These are phyloP conservation scores for Sporothrix variecibatus DNA, from an alignment of 2,329 filamentous ascomycete genomes.

Conservation along the genomic window DNA sequence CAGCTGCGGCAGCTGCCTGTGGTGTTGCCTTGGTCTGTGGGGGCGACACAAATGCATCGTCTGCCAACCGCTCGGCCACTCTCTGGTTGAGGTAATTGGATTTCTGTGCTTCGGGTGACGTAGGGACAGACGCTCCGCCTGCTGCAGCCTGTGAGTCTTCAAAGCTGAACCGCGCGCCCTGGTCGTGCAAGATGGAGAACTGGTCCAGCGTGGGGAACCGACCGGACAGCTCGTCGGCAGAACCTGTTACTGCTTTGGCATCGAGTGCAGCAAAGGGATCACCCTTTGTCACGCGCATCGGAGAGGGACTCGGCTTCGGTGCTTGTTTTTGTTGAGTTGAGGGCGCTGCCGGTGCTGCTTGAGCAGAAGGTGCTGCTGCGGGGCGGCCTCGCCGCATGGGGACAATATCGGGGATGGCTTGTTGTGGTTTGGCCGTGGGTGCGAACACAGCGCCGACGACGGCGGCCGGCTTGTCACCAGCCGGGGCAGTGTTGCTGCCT, in stretches of 20 bases:
- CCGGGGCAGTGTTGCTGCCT: slow-evolving; percentile 52
- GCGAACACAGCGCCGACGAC: slow-evolving; percentile 80
- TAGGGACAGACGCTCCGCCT: neutral
- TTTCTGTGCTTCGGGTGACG: slow-evolving; percentile 45
- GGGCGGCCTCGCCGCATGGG: slow-evolving; percentile 91
- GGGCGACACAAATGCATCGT: slow-evolving; percentile 71
- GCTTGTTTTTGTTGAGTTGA: slow-evolving; percentile 45
- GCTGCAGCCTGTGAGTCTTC: slow-evolving; percentile 53
- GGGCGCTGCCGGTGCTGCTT: slow-evolving; percentile 30
- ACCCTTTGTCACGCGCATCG: slow-evolving; percentile 66
- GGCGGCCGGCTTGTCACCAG: slow-evolving; percentile 58
- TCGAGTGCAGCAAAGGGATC: slow-evolving; percentile 94
- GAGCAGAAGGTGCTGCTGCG: slow-evolving; percentile 42
- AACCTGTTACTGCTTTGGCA: slow-evolving; percentile 53
- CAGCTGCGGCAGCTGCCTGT: slow-evolving; percentile 26
- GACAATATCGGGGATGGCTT: slow-evolving; percentile 80
- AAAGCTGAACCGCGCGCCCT: slow-evolving; percentile 82
- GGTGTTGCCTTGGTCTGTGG: slow-evolving; percentile 36
- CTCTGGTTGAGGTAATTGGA: slow-evolving; percentile 62
- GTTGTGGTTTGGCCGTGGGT: slow-evolving; percentile 69
- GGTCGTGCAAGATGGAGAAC: slow-evolving; percentile 85
- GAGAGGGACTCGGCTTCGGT: slow-evolving; percentile 61
- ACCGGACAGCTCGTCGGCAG: slow-evolving; percentile 76
- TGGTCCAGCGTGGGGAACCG: slow-evolving; percentile 91
- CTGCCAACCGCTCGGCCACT: slow-evolving; percentile 75